Percentiles rank a stretch among this genome's conserved stretches.
Conservation (phyloP, 441 rosid species). For the Populus hybrid region DNA sequence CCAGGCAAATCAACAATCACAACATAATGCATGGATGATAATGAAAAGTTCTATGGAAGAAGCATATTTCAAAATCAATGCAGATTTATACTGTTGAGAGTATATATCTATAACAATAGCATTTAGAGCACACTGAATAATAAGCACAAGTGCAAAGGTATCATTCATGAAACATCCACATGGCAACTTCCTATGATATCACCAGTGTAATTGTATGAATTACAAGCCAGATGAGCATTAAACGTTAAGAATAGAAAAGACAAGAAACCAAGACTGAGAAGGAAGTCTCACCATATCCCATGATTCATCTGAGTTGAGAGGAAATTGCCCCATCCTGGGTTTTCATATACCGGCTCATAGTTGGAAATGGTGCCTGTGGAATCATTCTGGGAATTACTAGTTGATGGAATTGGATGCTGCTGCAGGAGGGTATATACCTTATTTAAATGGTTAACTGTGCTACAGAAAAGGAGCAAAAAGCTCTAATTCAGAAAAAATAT, state of each 20-base stretch:
- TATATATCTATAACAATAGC: too few species aligned
- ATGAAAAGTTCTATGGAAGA: background rate
- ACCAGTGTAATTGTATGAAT: background rate
- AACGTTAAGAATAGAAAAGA: background rate
- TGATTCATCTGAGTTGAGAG: constrained; percentile 28
- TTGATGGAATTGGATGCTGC: constrained; percentile 17
- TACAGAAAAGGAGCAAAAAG: constrained; percentile 6
- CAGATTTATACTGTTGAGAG: background rate
- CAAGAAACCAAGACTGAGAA: background rate
- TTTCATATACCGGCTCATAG: constrained; percentile 27
- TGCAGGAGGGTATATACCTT: constrained; percentile 11
- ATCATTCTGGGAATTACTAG: constrained; percentile 26
- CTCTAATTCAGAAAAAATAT: background rate
- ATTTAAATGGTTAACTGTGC: constrained; percentile 28
- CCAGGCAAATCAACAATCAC: background rate
- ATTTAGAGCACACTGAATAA: background rate
- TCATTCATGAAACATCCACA: background rate
- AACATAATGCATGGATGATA: background rate
- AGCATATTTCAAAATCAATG: background rate
- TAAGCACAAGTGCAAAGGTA: background rate
- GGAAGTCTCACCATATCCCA: constrained; percentile 29
- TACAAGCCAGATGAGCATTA: background rate
- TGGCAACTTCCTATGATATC: background rate
- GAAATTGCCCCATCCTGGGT: constrained; percentile 24
- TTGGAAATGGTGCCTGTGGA: constrained; percentile 23